phyloP scores from a whole-genome alignment of 306 rosid species.

The Alnus glutinosa region DNA sequence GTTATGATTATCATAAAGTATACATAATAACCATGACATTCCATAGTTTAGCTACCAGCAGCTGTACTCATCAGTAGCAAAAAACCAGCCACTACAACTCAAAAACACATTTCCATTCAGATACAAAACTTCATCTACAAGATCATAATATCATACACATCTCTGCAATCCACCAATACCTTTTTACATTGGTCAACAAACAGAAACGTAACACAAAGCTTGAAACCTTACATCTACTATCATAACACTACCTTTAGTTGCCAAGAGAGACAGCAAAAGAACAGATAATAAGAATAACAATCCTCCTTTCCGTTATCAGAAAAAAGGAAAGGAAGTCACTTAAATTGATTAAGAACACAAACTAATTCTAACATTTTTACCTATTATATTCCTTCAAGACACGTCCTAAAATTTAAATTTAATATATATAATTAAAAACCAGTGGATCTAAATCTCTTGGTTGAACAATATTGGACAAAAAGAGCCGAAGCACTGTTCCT shows the following conservation, averaged over 20 bases:
- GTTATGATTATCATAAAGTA: background rate
- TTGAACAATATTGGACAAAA: background rate
- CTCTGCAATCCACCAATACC: background rate
- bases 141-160: background rate
- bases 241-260: background rate
- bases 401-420: background rate
- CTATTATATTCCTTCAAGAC: background rate
- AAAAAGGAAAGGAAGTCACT: background rate
- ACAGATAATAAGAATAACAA: background rate
- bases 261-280: background rate
- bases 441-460: background rate
- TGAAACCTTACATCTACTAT: background rate
- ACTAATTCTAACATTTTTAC: background rate
- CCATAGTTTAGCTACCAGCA: background rate
- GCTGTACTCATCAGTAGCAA: background rate
- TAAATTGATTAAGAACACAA: background rate
- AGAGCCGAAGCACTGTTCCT: background rate
- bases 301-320: background rate
- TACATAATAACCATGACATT: background rate
- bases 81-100: background rate
- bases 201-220: background rate
- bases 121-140: background rate
- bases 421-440: background rate
- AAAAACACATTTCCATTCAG: background rate
- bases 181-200: background rate